Percentiles rank a stretch among this genome's conserved stretches.
These are phyloP conservation scores for Pinus albicaulis DNA, from an alignment of 75 land plant genomes.

Conservation along the genomic window DNA sequence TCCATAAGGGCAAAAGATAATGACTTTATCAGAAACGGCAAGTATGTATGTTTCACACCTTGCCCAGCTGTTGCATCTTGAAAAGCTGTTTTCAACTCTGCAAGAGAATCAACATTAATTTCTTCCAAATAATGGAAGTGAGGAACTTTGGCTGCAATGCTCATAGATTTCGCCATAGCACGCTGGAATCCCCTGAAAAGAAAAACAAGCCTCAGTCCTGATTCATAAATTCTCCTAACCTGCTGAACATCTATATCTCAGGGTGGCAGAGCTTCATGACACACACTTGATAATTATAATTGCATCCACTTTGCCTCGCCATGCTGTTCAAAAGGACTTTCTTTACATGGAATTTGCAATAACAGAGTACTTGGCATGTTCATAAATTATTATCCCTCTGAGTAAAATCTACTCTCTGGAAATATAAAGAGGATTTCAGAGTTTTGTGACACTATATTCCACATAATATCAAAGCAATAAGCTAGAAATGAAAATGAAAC, in stretches of 20 bases:
- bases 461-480: too few species aligned
- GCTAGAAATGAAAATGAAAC: too few species aligned
- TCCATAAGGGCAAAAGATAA: constrained; percentile 80
- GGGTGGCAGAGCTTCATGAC: not conserved
- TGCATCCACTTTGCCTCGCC: not conserved
- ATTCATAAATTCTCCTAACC: not conserved
- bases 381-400: too few species aligned
- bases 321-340: not conserved
- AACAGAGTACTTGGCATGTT: not conserved
- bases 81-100: constrained; percentile 65
- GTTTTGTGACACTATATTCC: too few species aligned
- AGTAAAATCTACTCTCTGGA: not conserved
- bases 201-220: not conserved
- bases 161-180: constrained; percentile 95
- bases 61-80: constrained; percentile 50
- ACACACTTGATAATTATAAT: not conserved
- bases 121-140: constrained; percentile 97
- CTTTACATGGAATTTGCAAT: constrained; percentile 5
- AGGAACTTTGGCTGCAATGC: constrained; percentile 90
- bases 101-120: constrained; percentile 65
- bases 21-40: constrained; percentile 88
- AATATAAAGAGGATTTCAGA: not conserved
- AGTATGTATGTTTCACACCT: constrained; percentile 70
- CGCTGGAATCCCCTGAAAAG: constrained; percentile 87
- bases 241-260: not conserved